These are phyloP conservation scores for Megacollybia marginata DNA, from an alignment of 768 basidiomycete species.

Conservation along the genomic window DNA sequence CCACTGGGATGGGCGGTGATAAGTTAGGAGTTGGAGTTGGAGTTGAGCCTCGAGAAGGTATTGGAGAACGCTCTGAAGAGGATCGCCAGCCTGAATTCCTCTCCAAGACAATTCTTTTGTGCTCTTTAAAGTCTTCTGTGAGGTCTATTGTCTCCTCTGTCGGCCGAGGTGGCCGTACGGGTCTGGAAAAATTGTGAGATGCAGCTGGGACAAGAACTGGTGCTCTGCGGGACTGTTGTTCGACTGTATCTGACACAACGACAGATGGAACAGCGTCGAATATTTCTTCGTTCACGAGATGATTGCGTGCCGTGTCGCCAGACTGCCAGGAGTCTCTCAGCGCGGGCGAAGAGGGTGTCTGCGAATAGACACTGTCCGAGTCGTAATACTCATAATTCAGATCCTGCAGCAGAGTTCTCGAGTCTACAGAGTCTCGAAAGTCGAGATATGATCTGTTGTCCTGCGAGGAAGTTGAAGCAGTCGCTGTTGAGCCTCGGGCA, in stretches of 20 bases:
- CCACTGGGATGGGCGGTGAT: neutral
- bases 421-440: slow-evolving; percentile 9
- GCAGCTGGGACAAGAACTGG: slow-evolving; percentile 38
- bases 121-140: slow-evolving; percentile 1
- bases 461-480: slow-evolving; percentile 18
- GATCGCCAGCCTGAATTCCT: neutral
- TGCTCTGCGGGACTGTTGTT: slow-evolving; percentile 13
- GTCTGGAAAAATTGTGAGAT: slow-evolving; percentile 55
- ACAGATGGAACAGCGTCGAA: slow-evolving; percentile 44
- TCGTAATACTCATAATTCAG: slow-evolving; percentile 28
- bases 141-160: neutral
- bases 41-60: neutral
- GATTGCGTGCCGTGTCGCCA: neutral
- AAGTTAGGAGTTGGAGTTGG: neutral
- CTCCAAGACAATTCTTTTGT: slow-evolving; percentile 3
- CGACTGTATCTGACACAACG: slow-evolving; percentile 35
- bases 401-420: slow-evolving; percentile 25
- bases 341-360: slow-evolving; percentile 17
- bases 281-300: slow-evolving; percentile 8
- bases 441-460: slow-evolving; percentile 6
- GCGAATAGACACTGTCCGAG: slow-evolving; percentile 36
- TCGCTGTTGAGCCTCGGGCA: slow-evolving; percentile 28
- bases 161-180: slow-evolving; percentile 35
- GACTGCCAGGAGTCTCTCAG: slow-evolving; percentile 37
- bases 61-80: neutral